Evolutionary conservation across 2,329 filamentous ascomycete genomes (phyloP).

Genomic region (Trichophyton benhamiae): DNA sequence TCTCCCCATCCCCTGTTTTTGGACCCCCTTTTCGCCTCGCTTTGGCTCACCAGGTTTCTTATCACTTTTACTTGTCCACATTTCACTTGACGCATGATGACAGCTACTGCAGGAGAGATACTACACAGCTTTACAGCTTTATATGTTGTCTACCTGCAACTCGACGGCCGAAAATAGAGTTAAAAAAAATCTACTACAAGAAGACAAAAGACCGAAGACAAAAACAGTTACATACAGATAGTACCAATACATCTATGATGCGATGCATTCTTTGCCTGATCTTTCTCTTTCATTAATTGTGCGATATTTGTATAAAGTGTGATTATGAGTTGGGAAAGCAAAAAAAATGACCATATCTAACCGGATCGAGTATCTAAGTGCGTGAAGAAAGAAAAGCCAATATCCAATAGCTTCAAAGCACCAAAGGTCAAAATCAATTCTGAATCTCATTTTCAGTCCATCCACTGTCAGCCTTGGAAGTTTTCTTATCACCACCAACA

Average conservation of each 20-base stretch:
- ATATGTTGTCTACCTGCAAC: slow-evolving; percentile 1
- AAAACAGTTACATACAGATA: not conserved
- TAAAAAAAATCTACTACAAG: not conserved
- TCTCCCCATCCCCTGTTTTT: not conserved
- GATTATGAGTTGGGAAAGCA: not conserved
- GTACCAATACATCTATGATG: not conserved
- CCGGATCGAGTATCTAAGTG: not conserved
- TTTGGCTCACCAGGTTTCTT: not conserved
- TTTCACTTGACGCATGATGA: not conserved
- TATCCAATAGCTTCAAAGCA: not conserved
- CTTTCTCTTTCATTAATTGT: not conserved
- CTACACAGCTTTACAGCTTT: not conserved
- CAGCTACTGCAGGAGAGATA: not conserved
- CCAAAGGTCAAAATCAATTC: slow-evolving; percentile 33
- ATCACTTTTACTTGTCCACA: not conserved
- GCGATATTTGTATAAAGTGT: not conserved
- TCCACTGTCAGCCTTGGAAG: slow-evolving; percentile 37
- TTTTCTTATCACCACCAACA: slow-evolving; percentile 35
- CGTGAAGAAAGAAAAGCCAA: not conserved
- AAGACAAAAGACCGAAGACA: not conserved
- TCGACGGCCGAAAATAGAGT: not conserved
- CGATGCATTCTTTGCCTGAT: not conserved
- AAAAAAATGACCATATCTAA: not conserved
- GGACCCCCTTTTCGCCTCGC: not conserved
- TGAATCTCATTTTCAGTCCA: slow-evolving; percentile 62